A percentile compares a stretch with the other conserved stretches of the same genome.
Evolutionary conservation across 768 basidiomycete genomes (phyloP).

Genomic region (Megacollybia marginata): DNA sequence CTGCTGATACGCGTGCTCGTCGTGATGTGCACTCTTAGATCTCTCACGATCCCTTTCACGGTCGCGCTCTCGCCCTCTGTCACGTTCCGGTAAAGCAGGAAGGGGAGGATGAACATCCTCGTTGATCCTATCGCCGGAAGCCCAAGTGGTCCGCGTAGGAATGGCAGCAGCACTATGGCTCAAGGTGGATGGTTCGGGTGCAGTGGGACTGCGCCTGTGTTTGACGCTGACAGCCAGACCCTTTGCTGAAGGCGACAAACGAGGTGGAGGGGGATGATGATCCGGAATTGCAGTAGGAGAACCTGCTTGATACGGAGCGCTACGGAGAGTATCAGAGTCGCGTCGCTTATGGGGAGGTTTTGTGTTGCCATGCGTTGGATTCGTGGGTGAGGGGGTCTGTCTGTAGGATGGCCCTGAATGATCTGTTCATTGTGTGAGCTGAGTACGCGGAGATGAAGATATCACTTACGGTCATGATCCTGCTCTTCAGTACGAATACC

Average conservation of each 20-base stretch:
- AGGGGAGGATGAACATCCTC: constrained; percentile 8
- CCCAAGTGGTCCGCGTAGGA: constrained; percentile 35
- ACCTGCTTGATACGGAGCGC: constrained; percentile 25
- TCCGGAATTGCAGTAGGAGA: constrained; percentile 52
- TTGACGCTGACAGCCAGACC: constrained; percentile 25
- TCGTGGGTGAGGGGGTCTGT: constrained; percentile 21
- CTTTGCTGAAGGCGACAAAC: constrained; percentile 7
- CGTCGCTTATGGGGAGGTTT: constrained; percentile 52
- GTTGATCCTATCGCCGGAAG: constrained; percentile 34
- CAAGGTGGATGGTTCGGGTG: constrained; percentile 48
- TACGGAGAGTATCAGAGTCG: constrained; percentile 73
- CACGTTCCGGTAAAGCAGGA: constrained; percentile 17
- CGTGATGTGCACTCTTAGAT: constrained; percentile 1
- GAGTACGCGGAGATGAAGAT: background rate
- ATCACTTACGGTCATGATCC: background rate
- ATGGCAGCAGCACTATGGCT: constrained; percentile 18
- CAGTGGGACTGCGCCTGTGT: constrained; percentile 65
- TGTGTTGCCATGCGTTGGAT: constrained; percentile 45
- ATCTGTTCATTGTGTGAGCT: constrained; percentile 12
- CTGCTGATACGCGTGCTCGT: constrained; percentile 12
- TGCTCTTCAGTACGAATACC: constrained; percentile 21
- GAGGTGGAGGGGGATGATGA: constrained; percentile 7
- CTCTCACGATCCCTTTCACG: constrained; percentile 14
- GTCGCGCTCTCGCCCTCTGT: constrained; percentile 22
- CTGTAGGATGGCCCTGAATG: constrained; percentile 34